Base-by-base conservation (phyloP, 495 filamentous ascomycete genomes). In the Cladorrhinum samala region DNA sequence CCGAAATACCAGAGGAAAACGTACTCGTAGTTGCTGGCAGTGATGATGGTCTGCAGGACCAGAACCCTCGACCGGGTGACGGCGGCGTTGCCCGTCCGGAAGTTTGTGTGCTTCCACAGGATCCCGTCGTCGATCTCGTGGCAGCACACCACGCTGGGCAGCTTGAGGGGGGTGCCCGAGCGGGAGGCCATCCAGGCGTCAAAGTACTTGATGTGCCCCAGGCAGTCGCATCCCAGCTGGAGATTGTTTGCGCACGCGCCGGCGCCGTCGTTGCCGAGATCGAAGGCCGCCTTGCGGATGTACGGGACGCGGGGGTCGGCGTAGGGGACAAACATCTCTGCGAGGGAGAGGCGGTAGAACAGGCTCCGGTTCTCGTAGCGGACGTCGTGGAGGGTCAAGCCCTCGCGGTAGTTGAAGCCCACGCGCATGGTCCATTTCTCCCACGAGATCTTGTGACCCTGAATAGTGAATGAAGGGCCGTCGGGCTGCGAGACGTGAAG, bases 1-100 rank as follows among this genome's bases (percentile, higher is more conserved):
- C 90, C 88, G 71, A 96, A 88, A 50, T 87, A 81, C 68, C 86
- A 96, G 13, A 85, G 82, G 46, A 96, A 77, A 33, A 95, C 85
- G 53, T 91, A 91, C 62, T 91, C 87, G 68, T 91, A 91, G 68
- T 91, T 91, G 33, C 83, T 82, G 25, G 90, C 79, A 0, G 87
- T 90, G 58, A 87, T 82, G 59, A 89, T 87, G 59, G 85, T 86
- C 55, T 91, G 87, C 33, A 92, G 54, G 8, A 91, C 85, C 0
- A 92, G 69, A 65, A 89, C 84, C 3, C 88, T 79, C 40, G 79
- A 75, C 1, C 88, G 80, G 2, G 78, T 82, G 2, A 88, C 79
- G 24, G 84, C 81, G 1, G 80, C 82, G 0, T 83, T 78, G 39
- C 76, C 74, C 9, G 87, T 89, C 2, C 87, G 81, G 73, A 83